phyloP scores from a whole-genome alignment of 768 basidiomycete genomes.

The Pilatotrama ljubarskyi region DNA sequence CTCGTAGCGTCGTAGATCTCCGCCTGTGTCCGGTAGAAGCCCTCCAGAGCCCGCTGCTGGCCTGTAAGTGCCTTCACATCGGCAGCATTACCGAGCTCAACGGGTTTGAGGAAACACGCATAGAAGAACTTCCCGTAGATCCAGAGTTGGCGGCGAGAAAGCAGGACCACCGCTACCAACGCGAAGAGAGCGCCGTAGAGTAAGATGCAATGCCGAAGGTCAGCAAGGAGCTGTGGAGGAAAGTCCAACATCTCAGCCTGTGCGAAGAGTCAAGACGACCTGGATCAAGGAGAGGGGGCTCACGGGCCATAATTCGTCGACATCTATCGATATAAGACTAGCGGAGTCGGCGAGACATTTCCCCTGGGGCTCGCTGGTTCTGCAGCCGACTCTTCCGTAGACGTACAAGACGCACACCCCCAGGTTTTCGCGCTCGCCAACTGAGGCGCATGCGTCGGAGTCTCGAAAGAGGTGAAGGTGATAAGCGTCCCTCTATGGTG shows the following conservation, averaged over 20 bases:
- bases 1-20: constrained; percentile 73
- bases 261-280: neutral
- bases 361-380: constrained; percentile 1
- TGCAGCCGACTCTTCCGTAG: constrained; percentile 10
- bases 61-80: constrained; percentile 10
- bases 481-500: constrained; percentile 1
- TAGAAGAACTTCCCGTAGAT: constrained; percentile 20
- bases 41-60: constrained; percentile 30
- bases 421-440: neutral
- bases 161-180: neutral
- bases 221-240: neutral
- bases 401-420: constrained; percentile 1
- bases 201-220: neutral
- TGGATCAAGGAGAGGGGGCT: neutral
- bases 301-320: neutral
- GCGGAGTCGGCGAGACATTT: neutral
- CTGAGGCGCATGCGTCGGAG: constrained; percentile 18
- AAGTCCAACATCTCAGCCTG: neutral
- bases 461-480: neutral
- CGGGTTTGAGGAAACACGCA: constrained; percentile 21
- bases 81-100: constrained; percentile 8
- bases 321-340: constrained; percentile 13
- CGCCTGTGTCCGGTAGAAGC: constrained; percentile 69
- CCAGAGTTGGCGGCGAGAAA: constrained; percentile 1
- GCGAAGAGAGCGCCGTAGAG: constrained; percentile 3